Evolutionary conservation across 352 stramenopile species (phyloP).

Genomic region (Globisporangium cylindrosporum): DNA sequence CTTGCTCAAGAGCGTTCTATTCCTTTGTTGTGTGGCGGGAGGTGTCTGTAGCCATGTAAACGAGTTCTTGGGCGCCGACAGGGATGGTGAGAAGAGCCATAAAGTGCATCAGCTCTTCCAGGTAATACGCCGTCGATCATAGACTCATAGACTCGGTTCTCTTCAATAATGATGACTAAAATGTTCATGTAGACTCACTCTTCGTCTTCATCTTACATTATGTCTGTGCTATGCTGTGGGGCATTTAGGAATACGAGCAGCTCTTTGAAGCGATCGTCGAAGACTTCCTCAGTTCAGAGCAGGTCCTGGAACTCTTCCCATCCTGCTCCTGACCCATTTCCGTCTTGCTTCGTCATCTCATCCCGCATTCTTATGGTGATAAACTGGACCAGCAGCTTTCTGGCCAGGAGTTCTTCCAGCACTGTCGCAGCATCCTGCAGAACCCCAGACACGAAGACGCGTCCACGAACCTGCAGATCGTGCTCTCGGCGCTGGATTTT

Average conservation of each 20-base stretch:
- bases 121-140: conserved; percentile 13
- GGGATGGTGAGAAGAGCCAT: conserved; percentile 35
- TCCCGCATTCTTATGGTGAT: background rate
- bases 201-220: too few relatives aligned
- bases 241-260: conserved; percentile 41
- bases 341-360: background rate
- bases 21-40: background rate
- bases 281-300: conserved; percentile 41
- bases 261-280: conserved; percentile 44
- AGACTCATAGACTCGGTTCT: too few relatives aligned
- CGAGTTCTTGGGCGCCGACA: conserved; percentile 30
- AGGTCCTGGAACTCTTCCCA: conserved; percentile 15
- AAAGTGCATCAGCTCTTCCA: conserved; percentile 40
- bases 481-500: conserved; percentile 59
- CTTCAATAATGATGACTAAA: too few relatives aligned
- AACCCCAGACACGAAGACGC: conserved; percentile 33
- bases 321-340: background rate
- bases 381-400: conserved; percentile 26
- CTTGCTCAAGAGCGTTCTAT: background rate
- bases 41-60: conserved; percentile 27
- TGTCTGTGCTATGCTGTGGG: too few relatives aligned
- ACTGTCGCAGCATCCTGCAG: conserved; percentile 38
- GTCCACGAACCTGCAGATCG: conserved; percentile 34
- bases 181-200: too few relatives aligned
- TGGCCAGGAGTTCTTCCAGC: conserved; percentile 40